A percentile compares a stretch with the other conserved stretches of the same genome.
Evolutionary conservation across 768 basidiomycete species (phyloP).

Genomic region (Suillus luteus): DNA sequence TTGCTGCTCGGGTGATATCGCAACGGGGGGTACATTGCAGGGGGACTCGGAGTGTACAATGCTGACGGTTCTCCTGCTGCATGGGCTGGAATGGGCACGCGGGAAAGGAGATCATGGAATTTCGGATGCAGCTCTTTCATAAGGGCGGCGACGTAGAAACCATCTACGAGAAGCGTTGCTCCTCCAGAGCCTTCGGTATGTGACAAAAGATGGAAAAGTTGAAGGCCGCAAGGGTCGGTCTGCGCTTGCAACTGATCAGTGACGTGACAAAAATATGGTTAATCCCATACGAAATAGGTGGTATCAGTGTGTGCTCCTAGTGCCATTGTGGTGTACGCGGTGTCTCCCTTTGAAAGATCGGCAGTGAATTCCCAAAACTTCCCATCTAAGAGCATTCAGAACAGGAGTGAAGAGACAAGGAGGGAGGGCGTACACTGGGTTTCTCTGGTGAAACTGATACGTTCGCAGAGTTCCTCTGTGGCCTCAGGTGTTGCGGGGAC

Average conservation of each 20-base stretch:
- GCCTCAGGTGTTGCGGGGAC: slow-evolving; percentile 81
- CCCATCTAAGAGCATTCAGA: slow-evolving; percentile 69
- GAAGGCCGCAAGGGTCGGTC: slow-evolving; percentile 95
- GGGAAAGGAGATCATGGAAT: slow-evolving; percentile 68
- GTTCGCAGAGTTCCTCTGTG: slow-evolving; percentile 74
- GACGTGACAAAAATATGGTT: slow-evolving; percentile 8
- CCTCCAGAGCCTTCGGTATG: slow-evolving; percentile 83
- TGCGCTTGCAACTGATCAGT: slow-evolving; percentile 31
- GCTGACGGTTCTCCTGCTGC: slow-evolving; percentile 77
- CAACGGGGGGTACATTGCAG: slow-evolving; percentile 69
- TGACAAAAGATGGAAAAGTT: slow-evolving; percentile 92
- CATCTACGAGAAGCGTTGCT: slow-evolving; percentile 90
- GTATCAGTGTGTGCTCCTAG: slow-evolving; percentile 85
- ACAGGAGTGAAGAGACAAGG: slow-evolving; percentile 11
- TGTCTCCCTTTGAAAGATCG: slow-evolving; percentile 87
- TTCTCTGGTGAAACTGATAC: slow-evolving; percentile 88
- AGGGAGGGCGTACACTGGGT: slow-evolving; percentile 58
- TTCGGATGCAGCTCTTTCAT: slow-evolving; percentile 73
- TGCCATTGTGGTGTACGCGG: slow-evolving; percentile 88
- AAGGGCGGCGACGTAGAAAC: slow-evolving; percentile 87
- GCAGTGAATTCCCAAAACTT: slow-evolving; percentile 98
- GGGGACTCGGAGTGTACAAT: slow-evolving; percentile 59
- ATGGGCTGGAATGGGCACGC: slow-evolving; percentile 74
- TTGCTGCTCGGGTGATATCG: slow-evolving; percentile 60
- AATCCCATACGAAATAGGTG: slow-evolving; percentile 47